Percentiles rank a stretch among this genome's conserved stretches.
phyloP scores from a whole-genome alignment of 2,329 filamentous ascomycete species.

The Magnaporthales sp. region DNA sequence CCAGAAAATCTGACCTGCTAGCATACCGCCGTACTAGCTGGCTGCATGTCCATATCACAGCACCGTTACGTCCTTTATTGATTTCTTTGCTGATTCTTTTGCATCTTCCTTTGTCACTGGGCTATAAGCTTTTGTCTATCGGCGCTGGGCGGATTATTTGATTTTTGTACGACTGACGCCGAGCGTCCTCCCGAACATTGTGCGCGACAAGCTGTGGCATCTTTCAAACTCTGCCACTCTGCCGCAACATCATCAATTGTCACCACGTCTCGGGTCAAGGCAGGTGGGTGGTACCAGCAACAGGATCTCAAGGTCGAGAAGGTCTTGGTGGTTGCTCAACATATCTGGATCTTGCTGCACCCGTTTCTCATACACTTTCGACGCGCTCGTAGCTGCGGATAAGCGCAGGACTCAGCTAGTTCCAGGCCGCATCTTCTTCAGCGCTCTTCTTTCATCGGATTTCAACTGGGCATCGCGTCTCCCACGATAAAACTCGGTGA shows the following conservation, averaged over 20 bases:
- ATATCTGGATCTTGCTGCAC: background rate
- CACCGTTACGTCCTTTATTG: background rate
- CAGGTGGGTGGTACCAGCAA: background rate
- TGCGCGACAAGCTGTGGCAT: background rate
- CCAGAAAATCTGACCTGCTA: background rate
- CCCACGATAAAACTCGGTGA: background rate
- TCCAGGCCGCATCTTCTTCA: background rate
- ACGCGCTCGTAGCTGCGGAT: background rate
- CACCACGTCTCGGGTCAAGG: background rate
- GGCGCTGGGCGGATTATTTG: background rate
- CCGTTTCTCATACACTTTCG: background rate
- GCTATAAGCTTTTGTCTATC: background rate
- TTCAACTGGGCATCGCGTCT: background rate
- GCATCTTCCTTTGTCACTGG: background rate
- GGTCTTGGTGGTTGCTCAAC: conserved; percentile 3
- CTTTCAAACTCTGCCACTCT: background rate
- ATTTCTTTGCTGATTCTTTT: background rate
- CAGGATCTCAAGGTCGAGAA: background rate
- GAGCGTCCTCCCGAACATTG: background rate
- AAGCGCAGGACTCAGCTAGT: background rate
- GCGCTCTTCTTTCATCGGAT: background rate
- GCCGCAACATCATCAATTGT: background rate
- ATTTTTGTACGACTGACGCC: background rate
- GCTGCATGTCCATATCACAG: background rate
- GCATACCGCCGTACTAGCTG: background rate